Evolutionary conservation across 306 rosid genomes (phyloP).

Genomic region (Senna siamea): DNA sequence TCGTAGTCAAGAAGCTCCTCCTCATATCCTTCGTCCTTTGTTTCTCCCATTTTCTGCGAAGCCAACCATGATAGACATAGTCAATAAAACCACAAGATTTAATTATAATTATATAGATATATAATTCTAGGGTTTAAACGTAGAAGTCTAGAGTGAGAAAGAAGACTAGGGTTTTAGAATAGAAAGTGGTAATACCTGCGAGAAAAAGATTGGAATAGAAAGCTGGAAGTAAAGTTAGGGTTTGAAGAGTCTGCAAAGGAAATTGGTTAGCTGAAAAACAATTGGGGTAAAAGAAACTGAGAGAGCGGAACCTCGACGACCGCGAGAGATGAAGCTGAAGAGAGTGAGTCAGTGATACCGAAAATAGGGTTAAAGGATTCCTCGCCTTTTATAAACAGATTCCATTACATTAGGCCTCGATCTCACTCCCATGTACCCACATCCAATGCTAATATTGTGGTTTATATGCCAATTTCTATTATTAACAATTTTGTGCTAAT

Average conservation of each 20-base stretch:
- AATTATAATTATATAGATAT: neutral
- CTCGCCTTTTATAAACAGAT: neutral
- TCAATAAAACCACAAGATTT: neutral
- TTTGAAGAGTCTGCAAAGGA: slow-evolving; percentile 74
- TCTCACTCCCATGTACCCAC: neutral
- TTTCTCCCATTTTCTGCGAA: slow-evolving; percentile 81
- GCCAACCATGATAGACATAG: neutral
- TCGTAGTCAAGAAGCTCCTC: slow-evolving; percentile 98
- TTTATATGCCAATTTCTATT: too few relatives aligned
- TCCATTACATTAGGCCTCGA: too few relatives aligned
- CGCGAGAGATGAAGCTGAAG: neutral
- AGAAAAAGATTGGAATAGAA: slow-evolving; percentile 23
- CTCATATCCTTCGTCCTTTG: slow-evolving; percentile 85
- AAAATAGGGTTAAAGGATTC: slow-evolving; percentile 37
- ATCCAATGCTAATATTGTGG: neutral
- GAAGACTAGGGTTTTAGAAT: slow-evolving; percentile 45
- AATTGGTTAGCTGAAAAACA: slow-evolving; percentile 73
- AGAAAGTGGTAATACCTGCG: slow-evolving; percentile 49
- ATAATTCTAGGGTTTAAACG: slow-evolving; percentile 38
- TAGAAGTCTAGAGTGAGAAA: neutral
- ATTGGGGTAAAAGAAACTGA: slow-evolving; percentile 39
- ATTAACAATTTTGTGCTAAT: too few relatives aligned
- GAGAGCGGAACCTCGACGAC: slow-evolving; percentile 46
- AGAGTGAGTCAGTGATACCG: neutral
- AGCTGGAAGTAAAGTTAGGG: slow-evolving; percentile 41